Percentiles rank a stretch among this genome's conserved stretches.
phyloP scores from a whole-genome alignment of 2,329 filamentous ascomycete species.

The Pestalotiopsis sp. region DNA sequence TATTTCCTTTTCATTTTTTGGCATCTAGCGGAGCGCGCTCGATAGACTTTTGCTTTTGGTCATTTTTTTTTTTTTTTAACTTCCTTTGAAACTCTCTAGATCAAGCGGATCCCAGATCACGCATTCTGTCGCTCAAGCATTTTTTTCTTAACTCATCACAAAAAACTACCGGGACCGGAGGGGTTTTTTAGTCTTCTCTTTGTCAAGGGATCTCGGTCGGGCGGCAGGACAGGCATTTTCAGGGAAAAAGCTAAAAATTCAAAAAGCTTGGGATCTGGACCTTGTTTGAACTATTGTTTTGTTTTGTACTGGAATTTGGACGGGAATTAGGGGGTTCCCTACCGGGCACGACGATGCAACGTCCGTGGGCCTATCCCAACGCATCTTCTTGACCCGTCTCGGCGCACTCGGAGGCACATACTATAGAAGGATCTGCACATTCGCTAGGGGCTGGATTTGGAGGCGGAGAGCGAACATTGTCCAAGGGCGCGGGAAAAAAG shows the following conservation, averaged over 20 bases:
- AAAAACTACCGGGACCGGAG: neutral
- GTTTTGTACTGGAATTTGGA: neutral
- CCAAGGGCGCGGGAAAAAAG: too few relatives aligned
- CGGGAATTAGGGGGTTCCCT: neutral
- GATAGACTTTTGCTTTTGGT: constrained; percentile 2
- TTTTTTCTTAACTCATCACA: neutral
- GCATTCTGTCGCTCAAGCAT: neutral
- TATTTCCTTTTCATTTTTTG: neutral
- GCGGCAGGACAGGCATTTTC: constrained; percentile 4
- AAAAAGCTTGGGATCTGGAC: constrained; percentile 6
- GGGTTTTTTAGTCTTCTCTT: neutral
- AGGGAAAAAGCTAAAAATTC: neutral
- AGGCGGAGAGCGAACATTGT: too few relatives aligned
- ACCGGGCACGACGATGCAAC: too few relatives aligned
- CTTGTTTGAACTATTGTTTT: neutral
- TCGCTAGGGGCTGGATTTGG: too few relatives aligned
- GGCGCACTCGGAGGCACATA: too few relatives aligned
- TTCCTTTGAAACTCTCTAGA: neutral
- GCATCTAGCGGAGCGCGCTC: constrained; percentile 6
- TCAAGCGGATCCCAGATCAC: neutral
- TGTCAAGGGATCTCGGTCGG: neutral
- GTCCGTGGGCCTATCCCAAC: too few relatives aligned
- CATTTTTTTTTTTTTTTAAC: neutral
- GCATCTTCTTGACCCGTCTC: too few relatives aligned
- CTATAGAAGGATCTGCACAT: too few relatives aligned